phyloP scores from a whole-genome alignment of 441 rosid genomes.

The Gossypium laxum region DNA sequence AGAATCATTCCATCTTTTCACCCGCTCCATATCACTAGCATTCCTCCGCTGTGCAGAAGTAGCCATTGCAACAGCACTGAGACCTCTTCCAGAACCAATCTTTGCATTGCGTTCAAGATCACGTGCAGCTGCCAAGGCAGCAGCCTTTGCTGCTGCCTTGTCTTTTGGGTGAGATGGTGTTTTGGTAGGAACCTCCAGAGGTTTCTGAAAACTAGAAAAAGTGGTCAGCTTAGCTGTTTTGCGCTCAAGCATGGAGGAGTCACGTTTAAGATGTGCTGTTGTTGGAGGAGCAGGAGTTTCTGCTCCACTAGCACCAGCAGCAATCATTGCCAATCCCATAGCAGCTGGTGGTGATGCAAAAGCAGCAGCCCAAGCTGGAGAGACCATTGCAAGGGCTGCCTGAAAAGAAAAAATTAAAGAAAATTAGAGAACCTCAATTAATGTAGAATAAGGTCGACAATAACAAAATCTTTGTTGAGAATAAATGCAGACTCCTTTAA shows the following conservation, averaged over 20 bases:
- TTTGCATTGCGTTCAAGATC: slow-evolving; percentile 95
- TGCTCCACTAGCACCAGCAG: slow-evolving; percentile 97
- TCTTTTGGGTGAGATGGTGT: slow-evolving; percentile 68
- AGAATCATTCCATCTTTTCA: slow-evolving; percentile 74
- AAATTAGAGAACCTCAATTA: neutral
- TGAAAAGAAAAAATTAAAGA: slow-evolving; percentile 21
- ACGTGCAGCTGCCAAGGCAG: slow-evolving; percentile 97
- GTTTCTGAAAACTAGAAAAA: slow-evolving; percentile 87
- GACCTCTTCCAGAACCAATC: slow-evolving; percentile 99
- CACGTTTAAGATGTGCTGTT: slow-evolving; percentile 60
- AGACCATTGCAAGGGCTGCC: slow-evolving; percentile 93
- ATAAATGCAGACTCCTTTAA: neutral
- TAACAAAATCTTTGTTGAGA: neutral
- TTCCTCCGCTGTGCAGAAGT: slow-evolving; percentile 92
- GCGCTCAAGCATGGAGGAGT: slow-evolving; percentile 76
- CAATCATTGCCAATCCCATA: slow-evolving; percentile 98
- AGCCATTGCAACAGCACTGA: slow-evolving; percentile 99
- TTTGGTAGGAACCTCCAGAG: slow-evolving; percentile 51
- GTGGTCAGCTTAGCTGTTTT: slow-evolving; percentile 62
- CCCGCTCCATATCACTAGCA: slow-evolving; percentile 84
- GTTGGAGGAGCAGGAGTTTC: slow-evolving; percentile 66
- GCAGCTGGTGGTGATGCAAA: slow-evolving; percentile 99
- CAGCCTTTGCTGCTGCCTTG: slow-evolving; percentile 97
- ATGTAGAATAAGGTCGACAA: neutral
- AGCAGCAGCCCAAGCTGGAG: slow-evolving; percentile 98